phyloP scores from a whole-genome alignment of 2,329 filamentous ascomycete genomes.

The Botrytis sinoallii region DNA sequence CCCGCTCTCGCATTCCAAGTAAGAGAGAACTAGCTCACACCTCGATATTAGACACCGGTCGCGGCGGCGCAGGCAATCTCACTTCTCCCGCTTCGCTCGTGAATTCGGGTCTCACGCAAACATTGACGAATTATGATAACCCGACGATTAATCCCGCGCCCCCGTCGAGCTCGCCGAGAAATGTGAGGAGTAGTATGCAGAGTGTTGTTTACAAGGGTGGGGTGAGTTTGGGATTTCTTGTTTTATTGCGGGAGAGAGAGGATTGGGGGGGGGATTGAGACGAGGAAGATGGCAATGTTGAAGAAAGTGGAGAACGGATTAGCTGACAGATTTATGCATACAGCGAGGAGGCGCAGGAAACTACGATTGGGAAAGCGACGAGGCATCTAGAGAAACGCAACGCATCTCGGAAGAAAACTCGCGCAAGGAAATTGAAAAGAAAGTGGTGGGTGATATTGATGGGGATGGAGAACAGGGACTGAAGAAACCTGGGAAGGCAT shows the following conservation, averaged over 20 bases:
- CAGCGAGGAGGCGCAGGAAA: constrained; percentile 2
- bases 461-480: constrained; percentile 40
- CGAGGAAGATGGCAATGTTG: not conserved
- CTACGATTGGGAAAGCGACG: not conserved
- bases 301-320: not conserved
- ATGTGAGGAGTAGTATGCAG: constrained; percentile 17
- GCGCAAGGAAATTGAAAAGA: constrained; percentile 23
- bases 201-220: constrained; percentile 38
- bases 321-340: constrained; percentile 22
- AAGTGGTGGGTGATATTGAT: constrained; percentile 37
- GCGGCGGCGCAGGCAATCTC: constrained; percentile 63
- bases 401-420: not conserved
- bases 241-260: constrained; percentile 35
- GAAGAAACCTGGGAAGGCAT: not conserved
- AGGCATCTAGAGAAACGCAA: not conserved
- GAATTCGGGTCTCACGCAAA: constrained; percentile 24
- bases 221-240: constrained; percentile 57
- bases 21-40: not conserved
- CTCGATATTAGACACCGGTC: constrained; percentile 41
- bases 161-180: not conserved
- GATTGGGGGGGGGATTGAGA: not conserved
- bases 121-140: constrained; percentile 20
- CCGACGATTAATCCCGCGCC: constrained; percentile 12
- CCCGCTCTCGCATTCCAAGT: not conserved
- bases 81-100: constrained; percentile 33